These are phyloP conservation scores for Blastobotrys attinorum DNA, from an alignment of 805 yeast genomes.

Conservation along the genomic window DNA sequence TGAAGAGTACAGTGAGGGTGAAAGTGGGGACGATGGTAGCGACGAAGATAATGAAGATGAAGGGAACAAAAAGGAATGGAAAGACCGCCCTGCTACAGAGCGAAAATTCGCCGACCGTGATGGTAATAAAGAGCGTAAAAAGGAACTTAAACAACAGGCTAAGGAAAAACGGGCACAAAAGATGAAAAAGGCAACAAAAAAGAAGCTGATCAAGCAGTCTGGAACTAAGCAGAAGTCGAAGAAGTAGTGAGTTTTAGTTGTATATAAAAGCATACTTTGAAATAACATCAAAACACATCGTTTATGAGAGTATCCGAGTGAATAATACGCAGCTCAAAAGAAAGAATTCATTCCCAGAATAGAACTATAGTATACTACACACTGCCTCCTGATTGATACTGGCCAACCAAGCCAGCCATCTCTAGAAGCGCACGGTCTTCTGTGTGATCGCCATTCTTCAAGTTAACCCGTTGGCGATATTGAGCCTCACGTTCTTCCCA, in stretches of 20 bases:
- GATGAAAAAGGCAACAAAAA: constrained; percentile 76
- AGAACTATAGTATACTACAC: constrained; percentile 21
- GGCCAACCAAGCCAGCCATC: constrained; percentile 62
- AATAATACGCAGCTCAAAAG: neutral
- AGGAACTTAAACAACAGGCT: constrained; percentile 66
- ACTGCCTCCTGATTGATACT: constrained; percentile 43
- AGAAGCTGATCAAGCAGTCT: constrained; percentile 59
- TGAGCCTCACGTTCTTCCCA: constrained; percentile 88
- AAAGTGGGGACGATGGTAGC: constrained; percentile 26
- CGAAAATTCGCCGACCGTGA: constrained; percentile 78
- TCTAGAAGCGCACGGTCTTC: constrained; percentile 84
- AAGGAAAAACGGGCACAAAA: constrained; percentile 74
- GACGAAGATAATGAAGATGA: constrained; percentile 31
- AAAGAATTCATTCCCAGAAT: neutral
- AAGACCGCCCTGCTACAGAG: constrained; percentile 40
- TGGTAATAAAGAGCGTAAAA: constrained; percentile 64
- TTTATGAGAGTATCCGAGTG: too few species aligned
- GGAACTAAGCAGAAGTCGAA: constrained; percentile 11
- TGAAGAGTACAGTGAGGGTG: constrained; percentile 31
- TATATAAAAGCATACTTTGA: too few species aligned
- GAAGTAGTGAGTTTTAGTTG: neutral
- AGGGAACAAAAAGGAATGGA: constrained; percentile 39
- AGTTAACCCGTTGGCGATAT: constrained; percentile 63
- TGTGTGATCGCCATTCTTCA: constrained; percentile 44
- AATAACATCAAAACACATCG: neutral